Base-by-base conservation (phyloP, 1,139 yeast species). In the Scheffersomyces illinoinensis region DNA sequence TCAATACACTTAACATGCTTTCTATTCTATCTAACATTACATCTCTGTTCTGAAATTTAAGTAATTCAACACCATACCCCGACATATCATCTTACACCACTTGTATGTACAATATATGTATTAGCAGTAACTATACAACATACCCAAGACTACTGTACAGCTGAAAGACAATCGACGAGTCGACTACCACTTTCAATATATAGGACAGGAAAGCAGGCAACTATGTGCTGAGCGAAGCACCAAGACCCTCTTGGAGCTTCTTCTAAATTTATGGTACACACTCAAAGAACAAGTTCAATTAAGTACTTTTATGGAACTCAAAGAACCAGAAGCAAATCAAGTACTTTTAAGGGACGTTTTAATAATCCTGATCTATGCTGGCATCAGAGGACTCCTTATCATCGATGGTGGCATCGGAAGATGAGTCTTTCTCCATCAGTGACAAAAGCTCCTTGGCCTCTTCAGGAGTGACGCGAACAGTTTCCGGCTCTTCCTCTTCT, bases 401-500 rank as follows among this genome's bases (percentile, higher is more conserved):
- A 20, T 48, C 51, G 18, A 48, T 48, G 24, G 51, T 48, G 24
- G 51, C 51, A 20, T 48, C 51, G 14, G 51, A 48, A 48, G 51
- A 48, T 20, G 26, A 21, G 19, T 48, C 51, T 10, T 48, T 48
- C 24, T 48, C 51, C 18, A 48, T n/a, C 51, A 20, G 51, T 7
- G 24, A 48, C 7, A 17, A 17, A 20, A 48, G n/a, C 21, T 21
- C 21, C 24, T 48, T 48, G 6, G 51, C 51, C 21, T 48, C 51
- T 14, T 48, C 26, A 21, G 24, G 17, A 33, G 43, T 33, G 17
- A 33, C 43, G 12, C 43, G 43, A 33, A 33, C 14, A 14, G 43
- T 33, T 33, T 33, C n/a, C 24, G 51, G 26, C n/a, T 39, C 24
- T 20, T 56, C 58, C 6, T 48, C 58, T 20, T 54, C 56, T 4